Evolutionary conservation across 139 green algal genomes (phyloP).

Genomic region (Coelastrella sp.): DNA sequence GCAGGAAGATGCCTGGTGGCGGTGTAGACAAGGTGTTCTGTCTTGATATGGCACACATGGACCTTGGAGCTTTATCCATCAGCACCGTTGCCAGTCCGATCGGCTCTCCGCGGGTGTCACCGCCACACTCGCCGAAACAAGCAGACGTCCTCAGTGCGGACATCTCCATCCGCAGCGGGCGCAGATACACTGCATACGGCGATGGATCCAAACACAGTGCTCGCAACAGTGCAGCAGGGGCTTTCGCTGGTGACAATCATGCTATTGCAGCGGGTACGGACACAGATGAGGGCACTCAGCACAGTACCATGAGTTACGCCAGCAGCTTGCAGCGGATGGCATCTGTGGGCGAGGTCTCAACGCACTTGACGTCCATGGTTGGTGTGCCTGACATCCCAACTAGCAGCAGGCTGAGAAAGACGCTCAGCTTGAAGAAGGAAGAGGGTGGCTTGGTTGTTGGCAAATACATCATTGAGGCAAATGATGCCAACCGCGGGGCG

Average conservation of each 20-base stretch:
- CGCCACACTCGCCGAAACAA: not conserved
- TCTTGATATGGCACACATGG: slow-evolving; percentile 51
- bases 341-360: not conserved
- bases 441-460: not conserved
- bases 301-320: slow-evolving; percentile 6
- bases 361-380: not conserved
- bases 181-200: not conserved
- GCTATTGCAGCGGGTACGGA: not conserved
- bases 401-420: not conserved
- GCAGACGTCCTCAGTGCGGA: not conserved
- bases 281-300: slow-evolving; percentile 22
- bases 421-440: not conserved
- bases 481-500: not conserved
- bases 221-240: not conserved
- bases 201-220: not conserved
- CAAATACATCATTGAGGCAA: not conserved
- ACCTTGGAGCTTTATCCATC: not conserved
- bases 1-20: slow-evolving; percentile 43
- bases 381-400: not conserved
- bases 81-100: not conserved
- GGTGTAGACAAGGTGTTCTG: slow-evolving; percentile 21
- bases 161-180: not conserved
- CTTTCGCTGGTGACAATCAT: not conserved
- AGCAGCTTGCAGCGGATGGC: slow-evolving; percentile 11
- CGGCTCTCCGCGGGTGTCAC: not conserved